Evolutionary conservation across 2,329 filamentous ascomycete species (phyloP).

Genomic region (Plectosphaerella sp.): DNA sequence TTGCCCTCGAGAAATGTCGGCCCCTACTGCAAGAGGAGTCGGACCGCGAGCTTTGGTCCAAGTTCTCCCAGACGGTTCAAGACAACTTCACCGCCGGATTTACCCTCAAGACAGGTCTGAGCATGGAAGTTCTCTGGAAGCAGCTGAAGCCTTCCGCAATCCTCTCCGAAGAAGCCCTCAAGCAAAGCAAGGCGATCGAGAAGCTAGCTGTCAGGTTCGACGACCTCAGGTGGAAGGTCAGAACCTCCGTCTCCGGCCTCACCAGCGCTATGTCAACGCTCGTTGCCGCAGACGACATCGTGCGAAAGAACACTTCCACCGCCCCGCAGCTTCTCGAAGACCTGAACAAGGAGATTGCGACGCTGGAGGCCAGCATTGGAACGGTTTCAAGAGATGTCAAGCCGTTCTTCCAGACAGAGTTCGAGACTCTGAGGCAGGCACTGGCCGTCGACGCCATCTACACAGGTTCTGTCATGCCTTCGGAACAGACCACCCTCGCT

Average conservation of each 20-base stretch:
- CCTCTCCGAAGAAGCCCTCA: constrained; percentile 37
- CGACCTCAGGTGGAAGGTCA: constrained; percentile 52
- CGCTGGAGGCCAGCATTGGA: constrained; percentile 42
- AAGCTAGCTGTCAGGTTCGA: constrained; percentile 57
- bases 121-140: constrained; percentile 78
- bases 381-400: constrained; percentile 32
- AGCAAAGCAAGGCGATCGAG: constrained; percentile 47
- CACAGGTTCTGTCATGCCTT: constrained; percentile 12
- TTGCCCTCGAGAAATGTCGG: constrained; percentile 30
- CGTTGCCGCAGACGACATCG: constrained; percentile 50
- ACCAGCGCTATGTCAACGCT: constrained; percentile 50
- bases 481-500: constrained; percentile 20
- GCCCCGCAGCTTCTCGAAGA: constrained; percentile 43
- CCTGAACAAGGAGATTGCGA: constrained; percentile 45
- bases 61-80: constrained; percentile 37
- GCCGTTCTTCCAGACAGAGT: constrained; percentile 50
- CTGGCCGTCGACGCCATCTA: constrained; percentile 31
- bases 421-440: constrained; percentile 53
- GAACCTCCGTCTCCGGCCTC: constrained; percentile 46
- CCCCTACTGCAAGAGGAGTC: constrained; percentile 17
- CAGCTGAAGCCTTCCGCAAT: constrained; percentile 61
- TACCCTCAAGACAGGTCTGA: constrained; percentile 68
- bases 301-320: constrained; percentile 39
- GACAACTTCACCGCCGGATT: constrained; percentile 65
- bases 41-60: constrained; percentile 30